phyloP scores from a whole-genome alignment of 768 basidiomycete genomes.

The Rhodocollybia butyracea region DNA sequence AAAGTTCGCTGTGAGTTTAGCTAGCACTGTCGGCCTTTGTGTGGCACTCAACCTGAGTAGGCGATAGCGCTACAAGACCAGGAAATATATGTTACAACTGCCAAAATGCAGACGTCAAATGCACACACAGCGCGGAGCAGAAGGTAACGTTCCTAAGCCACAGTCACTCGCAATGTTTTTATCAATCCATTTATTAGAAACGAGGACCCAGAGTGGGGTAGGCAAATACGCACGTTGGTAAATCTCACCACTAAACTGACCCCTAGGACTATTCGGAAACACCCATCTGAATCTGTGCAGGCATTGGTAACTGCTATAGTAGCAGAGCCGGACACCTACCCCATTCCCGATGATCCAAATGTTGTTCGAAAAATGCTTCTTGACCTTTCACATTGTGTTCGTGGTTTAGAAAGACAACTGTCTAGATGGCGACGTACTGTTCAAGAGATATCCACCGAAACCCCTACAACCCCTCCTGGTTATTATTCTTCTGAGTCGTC shows the following conservation, averaged over 20 bases:
- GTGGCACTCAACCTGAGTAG: not conserved
- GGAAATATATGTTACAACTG: constrained; percentile 3
- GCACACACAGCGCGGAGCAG: constrained; percentile 3
- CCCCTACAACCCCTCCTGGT: not conserved
- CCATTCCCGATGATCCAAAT: not conserved
- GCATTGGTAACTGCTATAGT: constrained; percentile 1
- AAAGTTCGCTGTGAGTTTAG: constrained; percentile 2
- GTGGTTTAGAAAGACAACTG: constrained; percentile 2
- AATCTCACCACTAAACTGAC: not conserved
- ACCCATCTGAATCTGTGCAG: constrained; percentile 7
- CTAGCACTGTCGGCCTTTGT: too few species aligned
- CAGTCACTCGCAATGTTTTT: not conserved
- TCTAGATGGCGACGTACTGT: constrained; percentile 5
- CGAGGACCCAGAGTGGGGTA: constrained; percentile 3
- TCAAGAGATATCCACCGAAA: not conserved
- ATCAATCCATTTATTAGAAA: not conserved
- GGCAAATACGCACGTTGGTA: not conserved
- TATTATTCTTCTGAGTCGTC: not conserved
- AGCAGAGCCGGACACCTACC: not conserved
- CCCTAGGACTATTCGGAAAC: not conserved
- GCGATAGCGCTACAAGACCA: not conserved
- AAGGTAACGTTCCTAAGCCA: not conserved
- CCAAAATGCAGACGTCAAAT: constrained; percentile 1
- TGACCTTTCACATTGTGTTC: constrained; percentile 1
- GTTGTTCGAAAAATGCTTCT: constrained; percentile 1